Base-by-base conservation (phyloP, 495 filamentous ascomycete genomes). In the Bombardia bombarda region DNA sequence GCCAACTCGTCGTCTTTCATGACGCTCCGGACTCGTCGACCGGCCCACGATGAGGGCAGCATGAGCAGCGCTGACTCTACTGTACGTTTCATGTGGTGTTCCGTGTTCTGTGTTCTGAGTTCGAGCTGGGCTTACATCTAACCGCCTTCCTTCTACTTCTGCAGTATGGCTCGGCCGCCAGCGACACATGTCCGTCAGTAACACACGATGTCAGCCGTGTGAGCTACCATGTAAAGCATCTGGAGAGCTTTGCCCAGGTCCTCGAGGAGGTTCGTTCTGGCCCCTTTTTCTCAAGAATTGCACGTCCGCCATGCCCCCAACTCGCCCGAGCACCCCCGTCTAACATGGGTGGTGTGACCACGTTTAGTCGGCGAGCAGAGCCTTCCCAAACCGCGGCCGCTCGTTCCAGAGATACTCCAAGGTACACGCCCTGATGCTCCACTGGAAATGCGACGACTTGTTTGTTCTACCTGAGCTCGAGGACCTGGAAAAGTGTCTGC, bases 401-500 rank as follows among this genome's bases (percentile, higher is more conserved):
- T 47, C 62, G 33, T 57, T 59, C 17, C 63, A 68, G 33, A 52
- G 74, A 34, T 79, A 77, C 51, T 62, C 55, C 40, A 66, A 71
- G 37, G 74, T 79, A 16, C 64, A 68, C 30, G 69, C 58, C 9
- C 48, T 79, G 34, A 64, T 77, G 49, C 55, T 79, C 17, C 70
- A 73, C 52, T 79, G 75, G 75, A 62, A 64, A 30, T 70, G 65
- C 34, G 74, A 77, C 40, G 72, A 77, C 47, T 51, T 77, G 40
- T 71, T 73, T 39, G 69, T 75, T 14, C 54, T 72, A 2, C 68
- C 65, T 18, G 71, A 75, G 56, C 58, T 75, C 21, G 61, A 70
- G 47, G 68, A 72, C 16, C 50, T 78, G 32, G 66, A 68, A 32
- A 62, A 61, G 32, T 70, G 73, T 36, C 49, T 78, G n/a, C 60